Evolutionary conservation across 352 stramenopile species (phyloP), one percentile per base, ranked within the genome.

Genomic region (Phytophthora pisi): DNA sequence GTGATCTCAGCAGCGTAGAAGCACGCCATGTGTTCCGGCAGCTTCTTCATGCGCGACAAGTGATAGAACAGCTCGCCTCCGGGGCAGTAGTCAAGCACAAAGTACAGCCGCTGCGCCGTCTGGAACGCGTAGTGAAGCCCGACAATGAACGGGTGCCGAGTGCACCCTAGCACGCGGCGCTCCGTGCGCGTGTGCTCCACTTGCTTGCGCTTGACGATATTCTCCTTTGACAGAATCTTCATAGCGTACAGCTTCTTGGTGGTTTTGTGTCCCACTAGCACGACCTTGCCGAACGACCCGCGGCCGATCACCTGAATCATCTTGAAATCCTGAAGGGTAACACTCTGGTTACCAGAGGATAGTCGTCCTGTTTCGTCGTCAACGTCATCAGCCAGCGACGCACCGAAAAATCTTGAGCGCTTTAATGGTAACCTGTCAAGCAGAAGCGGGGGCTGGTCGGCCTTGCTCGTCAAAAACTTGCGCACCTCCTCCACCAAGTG

Each of bases 51-150:
- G 15, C 84, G 78, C 26, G 81, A 90, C 5, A 97, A 79, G 62
- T 97, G 89, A 54, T 95, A 94, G 64, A 95, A 97, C 8, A 97
- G 51, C 59, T 97, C 90, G 15, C 91, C 91, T 20, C 91, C 90
- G 5, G 90, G 86, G 51, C 88, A 96, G 52, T 96, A 97, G 40
- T 97, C 89, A 16, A 99, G 77, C 20, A 99, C 97, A 72, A 99
- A 99, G 61, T 98, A 99, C 1, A 99, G 78, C 54, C 84, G 78
- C 68, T 98, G 82, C 42, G 86, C 88, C 0, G 96, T 95, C 65
- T 97, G 88, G 55, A 97, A 96, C 1, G 90, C 88, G 59, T 90
- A 96, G 51, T 95, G 85, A 23, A 97, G 68, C 0, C 88, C 88
- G 0, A 97, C 91, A 47, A 97, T 97, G 58, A 96, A 97, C 7